A percentile compares a stretch with the other conserved stretches of the same genome.
These are phyloP conservation scores for Mortierella sp. DNA, from an alignment of 371 early-diverging fungal species.

Conservation along the genomic window DNA sequence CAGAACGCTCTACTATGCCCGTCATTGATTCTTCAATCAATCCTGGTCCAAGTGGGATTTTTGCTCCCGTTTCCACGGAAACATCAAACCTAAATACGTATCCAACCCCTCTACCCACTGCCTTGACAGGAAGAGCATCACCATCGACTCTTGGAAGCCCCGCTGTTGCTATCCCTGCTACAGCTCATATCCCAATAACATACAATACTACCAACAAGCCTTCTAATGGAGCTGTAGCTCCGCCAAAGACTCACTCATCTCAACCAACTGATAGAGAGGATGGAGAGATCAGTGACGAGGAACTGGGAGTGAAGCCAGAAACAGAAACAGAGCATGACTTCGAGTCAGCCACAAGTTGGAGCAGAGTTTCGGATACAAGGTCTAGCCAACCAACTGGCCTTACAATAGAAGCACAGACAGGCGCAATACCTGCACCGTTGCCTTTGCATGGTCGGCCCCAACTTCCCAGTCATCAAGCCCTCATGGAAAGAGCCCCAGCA, in stretches of 20 bases:
- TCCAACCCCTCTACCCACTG: not conserved
- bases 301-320: not conserved
- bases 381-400: not conserved
- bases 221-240: not conserved
- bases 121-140: not conserved
- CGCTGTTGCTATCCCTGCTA: not conserved
- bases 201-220: not conserved
- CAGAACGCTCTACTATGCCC: not conserved
- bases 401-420: not conserved
- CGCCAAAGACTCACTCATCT: not conserved
- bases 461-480: not conserved
- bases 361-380: not conserved
- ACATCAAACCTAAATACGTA: not conserved
- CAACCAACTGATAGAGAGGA: slow-evolving; percentile 28
- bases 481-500: not conserved
- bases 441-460: not conserved
- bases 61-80: not conserved
- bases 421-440: not conserved
- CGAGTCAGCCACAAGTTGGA: not conserved
- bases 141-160: not conserved
- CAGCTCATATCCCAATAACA: not conserved
- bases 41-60: not conserved
- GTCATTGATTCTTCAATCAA: not conserved
- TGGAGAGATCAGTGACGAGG: slow-evolving; percentile 49
- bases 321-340: not conserved